phyloP scores from a whole-genome alignment of 108 stramenopile species.

The Conticribra guillardii region DNA sequence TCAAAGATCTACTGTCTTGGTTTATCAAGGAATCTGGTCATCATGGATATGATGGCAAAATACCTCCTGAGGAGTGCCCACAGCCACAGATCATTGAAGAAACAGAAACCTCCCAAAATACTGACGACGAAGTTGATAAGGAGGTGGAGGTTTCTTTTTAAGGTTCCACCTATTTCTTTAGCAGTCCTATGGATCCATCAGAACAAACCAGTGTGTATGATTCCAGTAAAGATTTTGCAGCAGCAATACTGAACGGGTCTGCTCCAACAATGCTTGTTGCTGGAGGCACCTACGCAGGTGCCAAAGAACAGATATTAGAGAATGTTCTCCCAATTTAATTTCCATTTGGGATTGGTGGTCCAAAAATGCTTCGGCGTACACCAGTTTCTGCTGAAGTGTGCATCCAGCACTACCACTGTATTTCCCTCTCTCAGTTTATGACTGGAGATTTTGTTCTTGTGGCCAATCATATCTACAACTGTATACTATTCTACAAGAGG shows the following conservation, averaged over 20 bases:
- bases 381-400: constrained; percentile 7
- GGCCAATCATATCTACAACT: constrained; percentile 12
- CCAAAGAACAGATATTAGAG: constrained; percentile 10
- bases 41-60: constrained; percentile 13
- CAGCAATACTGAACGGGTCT: constrained; percentile 14
- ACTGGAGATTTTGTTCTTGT: constrained; percentile 20
- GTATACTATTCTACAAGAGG: constrained; percentile 3
- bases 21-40: constrained; percentile 36
- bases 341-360: constrained; percentile 25
- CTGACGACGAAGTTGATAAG: neutral
- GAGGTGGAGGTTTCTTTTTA: constrained; percentile 8
- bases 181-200: constrained; percentile 11
- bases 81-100: constrained; percentile 3
- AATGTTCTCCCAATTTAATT: constrained; percentile 20
- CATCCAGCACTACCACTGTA: neutral
- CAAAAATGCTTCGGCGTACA: constrained; percentile 4
- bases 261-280: constrained; percentile 6
- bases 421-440: constrained; percentile 15
- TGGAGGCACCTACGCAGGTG: constrained; percentile 15
- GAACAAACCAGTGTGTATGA: constrained; percentile 13
- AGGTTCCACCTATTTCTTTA: constrained; percentile 25
- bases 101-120: neutral
- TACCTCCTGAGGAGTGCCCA: constrained; percentile 19
- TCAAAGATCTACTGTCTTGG: constrained; percentile 16
- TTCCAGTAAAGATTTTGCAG: constrained; percentile 2